phyloP scores from a whole-genome alignment of 169 alveolate species.

The Eimeria nieschulzi region DNA sequence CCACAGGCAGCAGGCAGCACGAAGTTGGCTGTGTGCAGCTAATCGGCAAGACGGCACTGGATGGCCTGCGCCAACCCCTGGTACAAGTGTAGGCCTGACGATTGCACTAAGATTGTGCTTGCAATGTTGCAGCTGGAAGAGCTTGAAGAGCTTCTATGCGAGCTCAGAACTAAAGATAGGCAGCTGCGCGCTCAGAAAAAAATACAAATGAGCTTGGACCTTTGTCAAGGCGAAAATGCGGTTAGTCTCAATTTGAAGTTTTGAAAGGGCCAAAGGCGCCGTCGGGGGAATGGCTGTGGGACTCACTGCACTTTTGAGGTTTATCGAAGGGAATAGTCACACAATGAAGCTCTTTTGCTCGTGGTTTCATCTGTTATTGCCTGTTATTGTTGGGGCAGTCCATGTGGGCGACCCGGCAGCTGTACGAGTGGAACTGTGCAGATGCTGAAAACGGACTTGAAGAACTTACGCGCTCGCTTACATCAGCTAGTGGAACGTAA shows the following conservation, averaged over 20 bases:
- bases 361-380: neutral
- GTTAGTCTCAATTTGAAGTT: neutral
- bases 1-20: too few relatives aligned
- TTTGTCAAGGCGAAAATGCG: constrained; percentile 48
- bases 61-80: too few relatives aligned
- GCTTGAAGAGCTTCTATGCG: constrained; percentile 36
- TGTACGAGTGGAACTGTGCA: neutral
- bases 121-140: constrained; percentile 43
- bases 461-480: constrained; percentile 20
- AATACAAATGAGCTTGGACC: constrained; percentile 7
- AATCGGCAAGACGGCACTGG: neutral
- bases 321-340: too few relatives aligned
- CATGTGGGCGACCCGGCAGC: too few relatives aligned
- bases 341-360: neutral
- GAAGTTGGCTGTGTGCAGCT: too few relatives aligned
- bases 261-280: too few relatives aligned
- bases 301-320: too few relatives aligned
- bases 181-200: constrained; percentile 29
- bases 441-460: constrained; percentile 47
- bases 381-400: too few relatives aligned
- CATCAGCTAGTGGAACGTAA: constrained; percentile 3
- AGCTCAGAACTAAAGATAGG: constrained; percentile 15
- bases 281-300: too few relatives aligned
- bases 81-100: neutral
- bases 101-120: too few relatives aligned